Evolutionary conservation across 1,284 basidiomycete species (phyloP), one percentile per base, ranked within the genome.

Genomic region (Ganoderma lucidum): DNA sequence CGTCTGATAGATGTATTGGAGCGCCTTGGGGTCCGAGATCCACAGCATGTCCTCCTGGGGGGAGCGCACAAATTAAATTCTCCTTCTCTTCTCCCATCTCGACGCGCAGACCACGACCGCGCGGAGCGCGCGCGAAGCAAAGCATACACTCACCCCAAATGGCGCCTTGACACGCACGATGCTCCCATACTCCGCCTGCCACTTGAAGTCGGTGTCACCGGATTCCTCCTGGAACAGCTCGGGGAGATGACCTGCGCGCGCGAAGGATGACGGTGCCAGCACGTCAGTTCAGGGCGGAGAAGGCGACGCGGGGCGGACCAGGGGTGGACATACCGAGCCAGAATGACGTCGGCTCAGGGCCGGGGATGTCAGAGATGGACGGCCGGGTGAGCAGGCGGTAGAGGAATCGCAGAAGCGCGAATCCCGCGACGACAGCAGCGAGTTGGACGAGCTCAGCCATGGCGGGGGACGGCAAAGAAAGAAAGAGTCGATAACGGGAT

Each of bases 211-310:
- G 14, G 83, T 83, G 19, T 81, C 81, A 3, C 83, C 87, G 10
- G 82, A 86, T 73, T 86, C 83, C 68, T 83, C 84, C 69, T 86
- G 85, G 73, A 85, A 84, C 39, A 87, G 77, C 72, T 88, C 84
- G 32, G 81, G 81, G 19, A 88, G 78, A 69, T 87, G 85, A 3
- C 87, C 87, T 88, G 66, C 32, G 35, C 51, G 32, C 32, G 45
- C 39, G 39, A 6, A 41, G 5, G 39, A 12, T 10, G 39, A 41
- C 28, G 30, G n/a, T 37, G 69, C 56, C 44, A 55, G 59, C 42
- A 15, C 39, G 59, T 64, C 32, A 66, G 55, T 45, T 32, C 2
- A n/a, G 8, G 48, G 6, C 58, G 39, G 23, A n/a, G 0, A 19
- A n/a, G n/a, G n/a, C n/a, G n/a, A n/a, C n/a, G n/a, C n/a, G 30